phyloP scores from a whole-genome alignment of 805 yeast species.

The Spencermartinsiella europaea region DNA sequence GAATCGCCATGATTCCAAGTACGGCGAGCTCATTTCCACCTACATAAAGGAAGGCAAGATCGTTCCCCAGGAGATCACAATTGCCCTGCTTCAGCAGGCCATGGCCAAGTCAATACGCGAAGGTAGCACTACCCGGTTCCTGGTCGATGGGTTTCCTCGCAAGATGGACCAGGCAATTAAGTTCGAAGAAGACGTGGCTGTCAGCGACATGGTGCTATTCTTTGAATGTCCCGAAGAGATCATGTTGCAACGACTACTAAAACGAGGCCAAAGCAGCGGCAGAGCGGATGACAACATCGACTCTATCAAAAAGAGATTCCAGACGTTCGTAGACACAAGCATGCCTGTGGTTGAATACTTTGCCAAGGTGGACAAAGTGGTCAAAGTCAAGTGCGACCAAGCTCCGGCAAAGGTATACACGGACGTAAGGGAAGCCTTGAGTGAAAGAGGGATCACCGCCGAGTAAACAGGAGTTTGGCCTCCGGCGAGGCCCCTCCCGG shows the following conservation, averaged over 20 bases:
- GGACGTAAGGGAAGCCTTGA: slow-evolving; percentile 63
- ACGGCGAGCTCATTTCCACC: slow-evolving; percentile 77
- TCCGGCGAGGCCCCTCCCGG: too few species aligned
- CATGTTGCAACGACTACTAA: slow-evolving; percentile 78
- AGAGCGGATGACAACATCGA: slow-evolving; percentile 91
- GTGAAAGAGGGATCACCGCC: slow-evolving; percentile 28
- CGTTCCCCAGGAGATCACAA: slow-evolving; percentile 90
- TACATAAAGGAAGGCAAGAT: slow-evolving; percentile 83
- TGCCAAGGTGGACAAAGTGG: slow-evolving; percentile 67
- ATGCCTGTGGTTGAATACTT: slow-evolving; percentile 93
- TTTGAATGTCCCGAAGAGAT: slow-evolving; percentile 66
- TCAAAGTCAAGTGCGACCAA: slow-evolving; percentile 72
- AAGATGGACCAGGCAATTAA: slow-evolving; percentile 96
- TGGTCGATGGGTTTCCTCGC: slow-evolving; percentile 96
- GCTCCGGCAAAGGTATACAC: slow-evolving; percentile 73
- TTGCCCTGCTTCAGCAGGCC: slow-evolving; percentile 76
- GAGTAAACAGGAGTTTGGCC: too few species aligned
- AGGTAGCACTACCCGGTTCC: slow-evolving; percentile 58
- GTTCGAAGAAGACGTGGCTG: slow-evolving; percentile 64
- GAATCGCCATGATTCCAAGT: slow-evolving; percentile 69
- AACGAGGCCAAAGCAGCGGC: slow-evolving; percentile 93
- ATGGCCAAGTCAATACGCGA: slow-evolving; percentile 44
- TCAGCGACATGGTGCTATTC: slow-evolving; percentile 34
- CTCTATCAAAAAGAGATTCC: slow-evolving; percentile 83
- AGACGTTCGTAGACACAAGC: slow-evolving; percentile 77